Base-by-base conservation (phyloP, 768 basidiomycete species). In the Trichaptum fuscoviolaceum region DNA sequence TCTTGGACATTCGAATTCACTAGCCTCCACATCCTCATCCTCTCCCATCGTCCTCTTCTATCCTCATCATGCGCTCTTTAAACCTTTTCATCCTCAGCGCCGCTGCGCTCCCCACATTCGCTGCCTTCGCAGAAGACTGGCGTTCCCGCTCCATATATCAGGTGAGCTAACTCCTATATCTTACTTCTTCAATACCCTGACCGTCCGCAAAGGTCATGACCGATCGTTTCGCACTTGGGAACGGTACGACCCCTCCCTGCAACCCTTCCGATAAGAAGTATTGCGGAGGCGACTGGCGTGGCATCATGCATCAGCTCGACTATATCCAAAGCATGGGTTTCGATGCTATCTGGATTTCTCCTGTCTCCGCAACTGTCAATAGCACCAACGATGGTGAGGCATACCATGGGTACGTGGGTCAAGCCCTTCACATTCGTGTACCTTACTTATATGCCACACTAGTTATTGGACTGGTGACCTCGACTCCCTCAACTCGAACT, bases 271-370 rank as follows among this genome's bases (percentile, higher is more conserved):
- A 77, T 26, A 81, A 83, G 57, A 76, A 77, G 36, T 85, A 85
- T 73, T 88, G 87, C 66, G 85, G 85, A 30, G 87, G 87, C 7
- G 83, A 83, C 1, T 87, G 84, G 82, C 73, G 77, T 64, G 82
- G 83, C 15, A 78, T 86, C 67, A 78, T 78, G 62, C 75, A 77
- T 67, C 82, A 86, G 68, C 81, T 88, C 62, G 87, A 87, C 75
- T 88, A 88, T 72, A 87, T 88, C 65, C 80, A 85, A 69, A 78
- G 77, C 67, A 85, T 87, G 84, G 86, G 86, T 34, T 87, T 87
- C 70, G 85, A 86, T 67, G 85, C 80, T 18, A 65, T 86, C 26
- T 87, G 85, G 85, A 84, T 85, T 63, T 85, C 84, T 1, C 87
- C 86, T 0, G 76, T 85, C 25, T 80, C 82, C 57, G 71, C 78